Base-by-base conservation (phyloP, 2,329 filamentous ascomycete genomes). In the Pyricularia pennisetigena region DNA sequence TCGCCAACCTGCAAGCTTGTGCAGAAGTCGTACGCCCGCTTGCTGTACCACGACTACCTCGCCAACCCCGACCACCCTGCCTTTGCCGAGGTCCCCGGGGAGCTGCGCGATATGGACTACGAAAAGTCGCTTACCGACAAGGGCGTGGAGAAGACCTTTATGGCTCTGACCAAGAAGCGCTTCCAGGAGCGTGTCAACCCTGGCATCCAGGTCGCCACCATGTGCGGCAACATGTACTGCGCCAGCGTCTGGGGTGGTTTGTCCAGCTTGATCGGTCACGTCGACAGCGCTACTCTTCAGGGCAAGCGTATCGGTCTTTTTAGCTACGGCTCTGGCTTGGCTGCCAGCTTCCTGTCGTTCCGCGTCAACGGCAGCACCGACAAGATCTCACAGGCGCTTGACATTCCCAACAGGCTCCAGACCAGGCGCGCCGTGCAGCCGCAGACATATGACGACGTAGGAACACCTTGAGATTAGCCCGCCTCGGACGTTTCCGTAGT, bases 1-100 rank as follows among this genome's bases (percentile, higher is more conserved):
- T 85, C 92, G 23, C 92, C 92, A 59, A 94, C 89, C 71, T 95
- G 92, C 89, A 95, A 95, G 83, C 85, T 93, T 69, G 92, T 95
- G 70, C 83, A 90, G 76, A 95, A 95, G 83, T 93, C 90, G 23
- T 95, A 93, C 77, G 92, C 87, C 70, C 90, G 92, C 72, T 84
- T 95, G 72, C 83, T 94, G 69, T 95, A 95, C 85, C 92, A 94
- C 78, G 92, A 95, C 81, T 95, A 90, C 83, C 84, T 94, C 49
- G 81, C 82, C 78, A 85, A 93, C 78, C 87, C 91, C 65, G 83
- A 87, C 71, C 82, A 85, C 78, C 79, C 88, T 64, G 83, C 83
- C 68, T 95, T 94, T 75, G 86, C 86, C 70, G 90, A 93, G 72
- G 90, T 94, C 54, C 86, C 92, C 67, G 84, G 89, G 61, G 91